phyloP scores from a whole-genome alignment of 257 asterid species.

The Solanum pimpinellifolium region DNA sequence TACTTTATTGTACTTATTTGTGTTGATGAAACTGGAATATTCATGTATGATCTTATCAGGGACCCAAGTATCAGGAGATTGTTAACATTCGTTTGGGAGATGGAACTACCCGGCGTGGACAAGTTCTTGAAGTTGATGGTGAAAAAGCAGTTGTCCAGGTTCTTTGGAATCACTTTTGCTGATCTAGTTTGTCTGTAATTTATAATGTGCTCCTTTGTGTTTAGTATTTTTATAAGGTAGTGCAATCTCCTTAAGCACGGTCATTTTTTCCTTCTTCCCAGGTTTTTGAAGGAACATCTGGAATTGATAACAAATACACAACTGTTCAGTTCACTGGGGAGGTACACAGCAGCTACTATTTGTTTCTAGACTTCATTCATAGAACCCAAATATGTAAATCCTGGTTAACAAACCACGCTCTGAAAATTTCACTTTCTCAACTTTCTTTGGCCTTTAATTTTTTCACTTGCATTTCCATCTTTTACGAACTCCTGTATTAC shows the following conservation, averaged over 20 bases:
- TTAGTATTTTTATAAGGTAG: neutral
- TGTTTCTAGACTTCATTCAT: neutral
- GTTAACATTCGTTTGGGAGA: slow-evolving; percentile 96
- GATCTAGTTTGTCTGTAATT: neutral
- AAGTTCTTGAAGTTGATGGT: slow-evolving; percentile 95
- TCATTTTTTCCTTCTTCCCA: slow-evolving; percentile 10
- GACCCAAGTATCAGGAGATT: slow-evolving; percentile 95
- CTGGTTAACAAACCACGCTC: neutral
- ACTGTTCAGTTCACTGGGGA: slow-evolving; percentile 98
- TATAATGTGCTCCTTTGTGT: neutral
- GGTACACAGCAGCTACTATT: slow-evolving; percentile 23
- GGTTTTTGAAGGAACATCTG: slow-evolving; percentile 99
- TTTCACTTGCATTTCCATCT: neutral
- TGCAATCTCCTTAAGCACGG: neutral
- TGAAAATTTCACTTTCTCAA: neutral
- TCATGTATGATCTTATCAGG: slow-evolving; percentile 37
- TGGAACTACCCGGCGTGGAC: slow-evolving; percentile 97
- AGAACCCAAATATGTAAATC: neutral
- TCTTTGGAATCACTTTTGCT: neutral
- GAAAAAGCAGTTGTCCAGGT: slow-evolving; percentile 99
- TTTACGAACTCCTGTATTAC: neutral
- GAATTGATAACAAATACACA: slow-evolving; percentile 91
- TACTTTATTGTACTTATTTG: neutral
- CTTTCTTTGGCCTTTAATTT: neutral
- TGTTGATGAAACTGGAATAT: neutral